A percentile compares a stretch with the other conserved stretches of the same genome.
phyloP scores from a whole-genome alignment of 176 grass and related monocot genomes.

The Puya raimondii region DNA sequence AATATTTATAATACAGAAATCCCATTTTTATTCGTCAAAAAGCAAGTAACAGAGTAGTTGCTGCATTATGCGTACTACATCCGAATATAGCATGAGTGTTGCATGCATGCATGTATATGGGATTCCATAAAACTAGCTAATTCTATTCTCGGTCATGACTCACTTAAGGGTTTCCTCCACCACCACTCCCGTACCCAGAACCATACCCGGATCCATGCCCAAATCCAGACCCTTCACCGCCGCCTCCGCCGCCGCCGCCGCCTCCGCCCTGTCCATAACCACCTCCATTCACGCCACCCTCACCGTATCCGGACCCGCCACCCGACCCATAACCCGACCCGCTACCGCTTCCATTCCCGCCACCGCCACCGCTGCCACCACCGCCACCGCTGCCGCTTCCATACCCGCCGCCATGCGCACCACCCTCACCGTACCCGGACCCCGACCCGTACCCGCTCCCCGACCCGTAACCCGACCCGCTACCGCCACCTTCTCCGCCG shows the following conservation, averaged over 20 bases:
- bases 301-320: slow-evolving; percentile 14
- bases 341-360: not conserved
- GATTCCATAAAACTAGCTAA: not conserved
- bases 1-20: too few species aligned
- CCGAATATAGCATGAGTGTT: too few species aligned
- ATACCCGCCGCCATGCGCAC: slow-evolving; percentile 12
- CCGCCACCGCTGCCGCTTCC: slow-evolving; percentile 19
- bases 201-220: slow-evolving; percentile 12
- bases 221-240: not conserved
- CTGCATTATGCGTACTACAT: too few species aligned
- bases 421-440: slow-evolving; percentile 19
- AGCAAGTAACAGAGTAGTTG: too few species aligned
- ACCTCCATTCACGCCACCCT: slow-evolving; percentile 5
- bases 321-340: slow-evolving; percentile 9
- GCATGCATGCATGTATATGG: not conserved
- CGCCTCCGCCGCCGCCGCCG: not conserved
- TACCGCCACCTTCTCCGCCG: slow-evolving; percentile 14
- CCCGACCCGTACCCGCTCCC: slow-evolving; percentile 23
- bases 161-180: not conserved
- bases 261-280: slow-evolving; percentile 9
- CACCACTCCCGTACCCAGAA: slow-evolving; percentile 7
- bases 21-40: too few species aligned
- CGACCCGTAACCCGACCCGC: slow-evolving; percentile 14
- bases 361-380: not conserved
- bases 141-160: not conserved